Conservation (phyloP, 73 alveolate genomes). For the Stentor roeselii region DNA sequence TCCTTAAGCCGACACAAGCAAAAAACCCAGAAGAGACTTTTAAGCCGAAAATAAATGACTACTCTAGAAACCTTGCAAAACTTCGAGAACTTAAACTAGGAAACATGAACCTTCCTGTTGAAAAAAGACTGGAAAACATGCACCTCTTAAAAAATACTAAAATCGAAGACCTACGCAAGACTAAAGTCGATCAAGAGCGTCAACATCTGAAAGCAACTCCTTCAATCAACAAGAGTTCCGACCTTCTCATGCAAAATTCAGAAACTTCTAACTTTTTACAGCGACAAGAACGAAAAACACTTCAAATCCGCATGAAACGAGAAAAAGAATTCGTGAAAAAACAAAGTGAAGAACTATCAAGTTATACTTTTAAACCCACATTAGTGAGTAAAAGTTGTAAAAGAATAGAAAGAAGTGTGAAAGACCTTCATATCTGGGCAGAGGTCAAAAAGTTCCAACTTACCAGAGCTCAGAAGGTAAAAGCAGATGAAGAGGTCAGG, state of each 20-base stretch:
- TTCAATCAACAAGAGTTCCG: neutral
- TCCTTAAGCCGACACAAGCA: neutral
- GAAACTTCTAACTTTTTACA: neutral
- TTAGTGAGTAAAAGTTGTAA: neutral
- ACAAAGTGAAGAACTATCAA: neutral
- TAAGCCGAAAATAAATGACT: neutral
- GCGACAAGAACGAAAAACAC: neutral
- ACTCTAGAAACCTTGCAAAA: neutral
- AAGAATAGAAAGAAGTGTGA: neutral
- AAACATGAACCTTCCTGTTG: neutral
- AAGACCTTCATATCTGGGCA: conserved; percentile 7
- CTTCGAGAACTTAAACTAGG: neutral
- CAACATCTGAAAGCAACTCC: neutral
- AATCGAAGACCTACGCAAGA: neutral
- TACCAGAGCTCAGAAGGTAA: neutral
- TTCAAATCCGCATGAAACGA: neutral
- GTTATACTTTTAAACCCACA: conserved; percentile 16
- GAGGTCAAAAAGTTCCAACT: neutral
- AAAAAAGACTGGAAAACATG: neutral
- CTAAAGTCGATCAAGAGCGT: neutral
- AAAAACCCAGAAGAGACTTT: neutral
- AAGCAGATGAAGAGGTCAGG: neutral
- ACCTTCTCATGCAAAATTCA: no score
- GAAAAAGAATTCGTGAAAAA: neutral
- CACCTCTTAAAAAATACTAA: no score